phyloP scores from a whole-genome alignment of 164 flowering plant species.

The Magnolia changhungtana region DNA sequence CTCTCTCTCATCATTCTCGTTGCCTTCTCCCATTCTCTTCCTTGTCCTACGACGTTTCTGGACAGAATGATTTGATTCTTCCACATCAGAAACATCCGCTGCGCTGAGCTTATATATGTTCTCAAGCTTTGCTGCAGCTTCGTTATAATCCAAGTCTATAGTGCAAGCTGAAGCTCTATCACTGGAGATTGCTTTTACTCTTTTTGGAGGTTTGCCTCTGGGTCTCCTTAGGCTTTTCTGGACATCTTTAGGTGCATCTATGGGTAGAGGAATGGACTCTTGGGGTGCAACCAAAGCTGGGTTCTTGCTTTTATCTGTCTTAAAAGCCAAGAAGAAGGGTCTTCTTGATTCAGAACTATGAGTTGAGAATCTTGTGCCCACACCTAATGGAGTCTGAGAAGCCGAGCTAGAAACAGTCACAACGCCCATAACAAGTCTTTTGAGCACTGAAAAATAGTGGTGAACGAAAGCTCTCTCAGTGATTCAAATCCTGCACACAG shows the following conservation, averaged over 20 bases:
- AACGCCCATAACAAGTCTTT: conserved; percentile 81
- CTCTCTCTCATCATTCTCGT: conserved; percentile 24
- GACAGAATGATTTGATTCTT: conserved; percentile 21
- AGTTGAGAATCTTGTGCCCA: conserved; percentile 33
- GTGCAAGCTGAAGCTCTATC: conserved; percentile 48
- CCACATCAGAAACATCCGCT: conserved; percentile 36
- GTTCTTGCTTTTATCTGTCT: conserved; percentile 36
- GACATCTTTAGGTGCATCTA: conserved; percentile 40
- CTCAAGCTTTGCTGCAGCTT: conserved; percentile 91
- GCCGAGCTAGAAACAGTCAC: conserved; percentile 81
- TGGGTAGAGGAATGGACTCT: conserved; percentile 43
- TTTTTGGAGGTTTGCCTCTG: conserved; percentile 33
- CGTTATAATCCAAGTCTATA: conserved; percentile 69
- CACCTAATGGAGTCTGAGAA: conserved; percentile 58
- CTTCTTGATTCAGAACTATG: conserved; percentile 19
- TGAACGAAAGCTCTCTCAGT: not conserved
- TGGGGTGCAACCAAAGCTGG: conserved; percentile 38
- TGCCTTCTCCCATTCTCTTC: conserved; percentile 33
- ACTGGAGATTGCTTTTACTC: conserved; percentile 41
- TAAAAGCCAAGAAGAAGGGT: conserved; percentile 16
- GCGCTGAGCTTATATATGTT: conserved; percentile 67
- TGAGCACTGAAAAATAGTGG: not conserved
- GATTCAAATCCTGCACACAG: conserved; percentile 20
- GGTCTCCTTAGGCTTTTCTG: conserved; percentile 38
- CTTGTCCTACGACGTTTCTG: conserved; percentile 29